Evolutionary conservation across 2,329 filamentous ascomycete genomes (phyloP), one percentile per base, ranked within the genome.

Genomic region (Aureobasidium lini): DNA sequence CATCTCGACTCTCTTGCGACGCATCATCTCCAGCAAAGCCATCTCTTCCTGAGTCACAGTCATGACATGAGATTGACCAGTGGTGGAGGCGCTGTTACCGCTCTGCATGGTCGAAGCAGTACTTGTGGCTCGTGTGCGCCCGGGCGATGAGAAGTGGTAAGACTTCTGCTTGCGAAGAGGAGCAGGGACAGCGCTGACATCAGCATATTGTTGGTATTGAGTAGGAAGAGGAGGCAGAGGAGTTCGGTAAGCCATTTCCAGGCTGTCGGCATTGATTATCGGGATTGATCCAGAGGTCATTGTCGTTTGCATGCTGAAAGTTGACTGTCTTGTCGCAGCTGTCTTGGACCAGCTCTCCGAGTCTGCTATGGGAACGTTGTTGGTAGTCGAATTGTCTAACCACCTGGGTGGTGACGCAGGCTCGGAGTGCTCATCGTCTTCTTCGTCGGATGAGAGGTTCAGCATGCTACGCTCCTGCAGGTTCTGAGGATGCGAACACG

Each of bases 1-100:
- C 57, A 60, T 57, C 39, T 59, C 60, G 10, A 76, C 76, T 46
- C 77, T 72, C 64, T 79, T 79, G 60, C 73, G 71, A 7, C 77
- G 75, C 75, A 80, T 78, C 67, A 79, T 68, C 58, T 79, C 77
- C 37, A 80, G 63, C 13, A 80, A 64, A 28, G 75, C 74, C 66
- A 78, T 77, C 64, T 80, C 77, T 64, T 80, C 77, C 57, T 76
- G 71, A 1, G 77, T 78, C 15, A 80, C 77, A 32, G 75, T 74
- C 73, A 80, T 78, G 66, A 64, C 61, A 23, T 57, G 54, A 39
- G 54, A 57, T 37, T 48, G 54, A 16, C 42, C 54, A 60, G 66
- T 48, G 6, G 40, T 52, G 57, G 53, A 46, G 34, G 54, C 48
- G 40, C 58, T 58, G 15, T 32, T 57, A 8, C 15, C 56, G 29